phyloP scores from a whole-genome alignment of 2,329 filamentous ascomycete genomes.

The Fusarium brachygibbosum region DNA sequence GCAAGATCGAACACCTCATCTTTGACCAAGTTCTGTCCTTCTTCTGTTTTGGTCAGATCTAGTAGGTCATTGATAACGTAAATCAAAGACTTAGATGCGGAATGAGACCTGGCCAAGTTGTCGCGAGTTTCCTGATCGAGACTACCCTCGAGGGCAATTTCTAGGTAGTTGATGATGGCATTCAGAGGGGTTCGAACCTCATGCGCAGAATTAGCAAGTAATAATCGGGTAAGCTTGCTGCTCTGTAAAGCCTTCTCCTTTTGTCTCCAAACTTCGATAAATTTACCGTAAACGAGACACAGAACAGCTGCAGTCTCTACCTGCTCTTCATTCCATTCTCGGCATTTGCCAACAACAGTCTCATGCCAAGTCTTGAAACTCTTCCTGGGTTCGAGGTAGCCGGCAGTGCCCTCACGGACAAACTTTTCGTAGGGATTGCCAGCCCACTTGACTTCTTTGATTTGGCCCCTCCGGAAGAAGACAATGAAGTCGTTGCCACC shows the following conservation, averaged over 20 bases:
- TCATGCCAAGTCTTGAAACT: slow-evolving; percentile 88
- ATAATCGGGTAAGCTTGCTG: slow-evolving; percentile 81
- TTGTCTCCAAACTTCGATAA: slow-evolving; percentile 93
- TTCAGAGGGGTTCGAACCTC: slow-evolving; percentile 93
- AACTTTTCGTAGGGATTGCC: slow-evolving; percentile 88
- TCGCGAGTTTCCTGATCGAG: slow-evolving; percentile 87
- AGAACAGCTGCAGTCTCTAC: slow-evolving; percentile 89
- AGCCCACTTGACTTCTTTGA: slow-evolving; percentile 85
- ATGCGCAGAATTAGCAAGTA: slow-evolving; percentile 90
- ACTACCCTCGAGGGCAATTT: slow-evolving; percentile 86
- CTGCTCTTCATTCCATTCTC: slow-evolving; percentile 91
- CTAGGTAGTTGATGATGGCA: slow-evolving; percentile 94
- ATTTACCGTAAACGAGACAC: slow-evolving; percentile 88
- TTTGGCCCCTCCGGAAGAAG: slow-evolving; percentile 85
- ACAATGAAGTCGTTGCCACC: slow-evolving; percentile 88
- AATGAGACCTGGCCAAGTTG: slow-evolving; percentile 86
- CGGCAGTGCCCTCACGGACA: slow-evolving; percentile 77
- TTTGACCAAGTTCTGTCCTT: slow-evolving; percentile 82
- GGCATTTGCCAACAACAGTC: slow-evolving; percentile 82
- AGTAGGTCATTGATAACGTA: slow-evolving; percentile 95
- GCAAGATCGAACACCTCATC: slow-evolving; percentile 83
- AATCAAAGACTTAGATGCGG: slow-evolving; percentile 90
- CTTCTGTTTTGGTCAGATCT: slow-evolving; percentile 89
- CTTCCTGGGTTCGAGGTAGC: slow-evolving; percentile 81
- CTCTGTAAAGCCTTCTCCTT: slow-evolving; percentile 87